Evolutionary conservation across 1,139 yeast genomes (phyloP).

Genomic region (Eremothecium sinecaudum): DNA sequence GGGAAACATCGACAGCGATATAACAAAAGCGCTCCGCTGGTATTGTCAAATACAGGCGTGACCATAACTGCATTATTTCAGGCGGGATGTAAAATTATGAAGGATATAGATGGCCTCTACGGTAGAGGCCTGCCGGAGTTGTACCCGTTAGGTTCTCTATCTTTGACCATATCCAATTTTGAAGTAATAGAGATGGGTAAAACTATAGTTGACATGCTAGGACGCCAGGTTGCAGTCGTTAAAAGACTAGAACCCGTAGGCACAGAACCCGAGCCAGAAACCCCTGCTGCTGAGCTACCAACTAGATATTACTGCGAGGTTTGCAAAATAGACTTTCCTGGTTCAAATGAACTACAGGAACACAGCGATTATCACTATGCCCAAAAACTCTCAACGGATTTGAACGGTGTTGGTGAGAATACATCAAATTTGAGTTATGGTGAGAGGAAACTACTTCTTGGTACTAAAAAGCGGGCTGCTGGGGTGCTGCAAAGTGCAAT

Average conservation of each 20-base stretch:
- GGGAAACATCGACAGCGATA: constrained; percentile 31
- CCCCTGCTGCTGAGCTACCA: not conserved
- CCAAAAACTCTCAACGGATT: constrained; percentile 22
- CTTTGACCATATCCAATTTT: constrained; percentile 47
- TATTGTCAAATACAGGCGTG: constrained; percentile 12
- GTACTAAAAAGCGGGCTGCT: constrained; percentile 3
- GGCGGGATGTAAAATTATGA: constrained; percentile 34
- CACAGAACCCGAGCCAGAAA: not conserved
- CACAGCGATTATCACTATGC: constrained; percentile 30
- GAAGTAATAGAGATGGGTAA: constrained; percentile 36
- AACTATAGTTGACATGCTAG: constrained; percentile 44
- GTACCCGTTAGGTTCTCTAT: constrained; percentile 45
- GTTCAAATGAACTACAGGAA: constrained; percentile 19
- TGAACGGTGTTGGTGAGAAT: constrained; percentile 24
- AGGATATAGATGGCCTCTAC: constrained; percentile 34
- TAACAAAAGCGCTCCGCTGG: constrained; percentile 24
- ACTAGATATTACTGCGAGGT: constrained; percentile 4
- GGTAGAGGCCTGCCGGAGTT: constrained; percentile 21
- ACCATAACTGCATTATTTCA: constrained; percentile 31
- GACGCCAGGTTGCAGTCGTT: constrained; percentile 11
- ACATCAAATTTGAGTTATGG: constrained; percentile 24
- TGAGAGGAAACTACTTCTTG: constrained; percentile 22
- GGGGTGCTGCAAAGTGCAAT: not conserved
- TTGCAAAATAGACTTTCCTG: constrained; percentile 10
- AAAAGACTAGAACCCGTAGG: not conserved